A percentile compares a stretch with the other conserved stretches of the same genome.
Conservation (phyloP, 257 asterid genomes). For the Salvia rosmarinus region DNA sequence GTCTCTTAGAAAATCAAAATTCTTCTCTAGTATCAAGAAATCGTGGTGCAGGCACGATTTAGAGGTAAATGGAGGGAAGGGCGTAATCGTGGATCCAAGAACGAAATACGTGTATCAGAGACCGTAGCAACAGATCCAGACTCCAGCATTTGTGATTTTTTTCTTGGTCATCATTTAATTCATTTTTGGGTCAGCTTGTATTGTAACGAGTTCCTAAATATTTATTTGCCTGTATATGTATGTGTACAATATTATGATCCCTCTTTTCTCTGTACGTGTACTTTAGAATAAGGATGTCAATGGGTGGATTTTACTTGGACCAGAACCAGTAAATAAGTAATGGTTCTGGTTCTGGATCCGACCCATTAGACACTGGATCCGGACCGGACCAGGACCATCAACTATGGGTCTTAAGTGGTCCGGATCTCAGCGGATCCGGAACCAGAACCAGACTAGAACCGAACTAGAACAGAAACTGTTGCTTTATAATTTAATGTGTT, state of each 20-base stretch:
- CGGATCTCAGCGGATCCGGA: too few relatives aligned
- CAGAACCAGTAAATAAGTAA: too few relatives aligned
- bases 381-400: too few relatives aligned
- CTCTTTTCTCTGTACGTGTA: neutral
- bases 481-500: too few relatives aligned
- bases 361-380: too few relatives aligned
- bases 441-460: too few relatives aligned
- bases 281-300: too few relatives aligned
- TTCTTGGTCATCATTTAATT: slow-evolving; percentile 10
- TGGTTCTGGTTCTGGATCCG: too few relatives aligned
- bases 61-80: slow-evolving; percentile 97
- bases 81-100: slow-evolving; percentile 88
- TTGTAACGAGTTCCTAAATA: slow-evolving; percentile 12
- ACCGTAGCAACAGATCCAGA: slow-evolving; percentile 38
- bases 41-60: slow-evolving; percentile 83
- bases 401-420: too few relatives aligned
- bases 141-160: too few relatives aligned
- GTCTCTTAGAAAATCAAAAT: neutral
- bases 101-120: slow-evolving; percentile 87
- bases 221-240: neutral
- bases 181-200: slow-evolving; percentile 26
- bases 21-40: neutral
- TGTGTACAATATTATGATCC: neutral
- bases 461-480: too few relatives aligned
- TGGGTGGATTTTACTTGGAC: too few relatives aligned